phyloP scores from a whole-genome alignment of 2,329 filamentous ascomycete species.

The Aspergillus proliferans region DNA sequence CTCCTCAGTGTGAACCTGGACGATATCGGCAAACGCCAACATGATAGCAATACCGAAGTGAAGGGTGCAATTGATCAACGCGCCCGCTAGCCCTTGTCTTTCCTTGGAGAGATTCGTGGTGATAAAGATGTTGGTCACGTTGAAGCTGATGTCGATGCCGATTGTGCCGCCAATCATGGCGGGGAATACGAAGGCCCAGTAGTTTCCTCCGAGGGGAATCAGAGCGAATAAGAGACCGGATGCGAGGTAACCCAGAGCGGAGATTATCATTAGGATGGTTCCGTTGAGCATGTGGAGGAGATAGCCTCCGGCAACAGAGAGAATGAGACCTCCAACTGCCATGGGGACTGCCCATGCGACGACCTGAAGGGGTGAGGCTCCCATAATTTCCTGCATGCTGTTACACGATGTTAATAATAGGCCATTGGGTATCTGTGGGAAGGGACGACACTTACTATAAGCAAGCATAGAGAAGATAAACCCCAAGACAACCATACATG shows the following conservation, averaged over 20 bases:
- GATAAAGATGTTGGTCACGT: slow-evolving; percentile 70
- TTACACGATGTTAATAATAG: not conserved
- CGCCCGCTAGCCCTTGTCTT: slow-evolving; percentile 66
- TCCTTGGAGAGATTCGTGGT: slow-evolving; percentile 62
- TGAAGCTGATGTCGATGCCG: slow-evolving; percentile 70
- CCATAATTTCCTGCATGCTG: slow-evolving; percentile 57
- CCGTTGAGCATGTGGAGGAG: slow-evolving; percentile 62
- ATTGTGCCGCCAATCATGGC: slow-evolving; percentile 57
- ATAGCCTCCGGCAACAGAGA: slow-evolving; percentile 58
- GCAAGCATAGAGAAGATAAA: slow-evolving; percentile 65
- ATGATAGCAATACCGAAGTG: slow-evolving; percentile 68
- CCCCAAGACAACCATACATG: slow-evolving; percentile 61
- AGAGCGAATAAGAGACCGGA: slow-evolving; percentile 59
- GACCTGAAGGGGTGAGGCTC: slow-evolving; percentile 54
- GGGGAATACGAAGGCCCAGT: slow-evolving; percentile 71
- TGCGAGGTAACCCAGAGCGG: slow-evolving; percentile 54
- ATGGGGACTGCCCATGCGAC: slow-evolving; percentile 66
- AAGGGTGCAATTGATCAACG: slow-evolving; percentile 62
- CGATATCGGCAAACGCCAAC: slow-evolving; percentile 64
- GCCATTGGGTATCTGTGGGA: not conserved
- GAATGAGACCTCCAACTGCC: slow-evolving; percentile 60
- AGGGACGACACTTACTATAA: slow-evolving; percentile 51
- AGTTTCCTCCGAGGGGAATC: slow-evolving; percentile 51
- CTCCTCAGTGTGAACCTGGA: slow-evolving; percentile 43
- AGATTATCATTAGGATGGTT: slow-evolving; percentile 57